Percentiles rank a stretch among this genome's conserved stretches.
Conservation (phyloP, 1,139 yeast species). For the Yamadazyma membranifaciens region DNA sequence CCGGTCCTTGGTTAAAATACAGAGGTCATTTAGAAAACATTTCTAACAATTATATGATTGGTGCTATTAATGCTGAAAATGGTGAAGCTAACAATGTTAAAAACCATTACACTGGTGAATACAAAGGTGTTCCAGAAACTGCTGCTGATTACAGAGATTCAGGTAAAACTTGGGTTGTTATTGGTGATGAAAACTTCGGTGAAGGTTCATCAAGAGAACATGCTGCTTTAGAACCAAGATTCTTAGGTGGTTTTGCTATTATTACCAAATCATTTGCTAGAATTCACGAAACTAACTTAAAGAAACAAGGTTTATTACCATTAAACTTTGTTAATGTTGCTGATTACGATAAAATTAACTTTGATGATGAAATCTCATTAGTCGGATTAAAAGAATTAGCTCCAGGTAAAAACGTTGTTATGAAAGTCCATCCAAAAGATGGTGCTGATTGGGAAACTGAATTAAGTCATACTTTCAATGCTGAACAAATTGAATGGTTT, state of each 20-base stretch:
- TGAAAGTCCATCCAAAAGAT: conserved; percentile 88
- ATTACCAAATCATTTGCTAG: conserved; percentile 98
- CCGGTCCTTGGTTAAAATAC: conserved; percentile 99
- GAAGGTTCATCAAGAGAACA: conserved; percentile 99
- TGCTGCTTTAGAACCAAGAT: conserved; percentile 99
- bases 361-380: conserved; percentile 86
- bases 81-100: conserved; percentile 90
- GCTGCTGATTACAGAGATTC: conserved; percentile 93
- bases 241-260: conserved; percentile 97
- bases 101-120: conserved; percentile 90
- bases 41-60: conserved; percentile 98
- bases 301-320: conserved; percentile 69
- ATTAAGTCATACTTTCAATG: conserved; percentile 93
- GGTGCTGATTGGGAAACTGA: conserved; percentile 85
- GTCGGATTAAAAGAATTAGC: conserved; percentile 82
- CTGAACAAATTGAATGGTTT: conserved; percentile 98
- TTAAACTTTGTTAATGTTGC: conserved; percentile 85
- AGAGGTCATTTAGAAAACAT: conserved; percentile 99
- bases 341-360: conserved; percentile 93
- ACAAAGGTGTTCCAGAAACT: conserved; percentile 94
- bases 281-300: conserved; percentile 63
- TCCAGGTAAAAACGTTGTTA: conserved; percentile 86
- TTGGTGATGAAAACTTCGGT: conserved; percentile 99
- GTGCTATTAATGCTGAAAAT: conserved; percentile 97
- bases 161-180: conserved; percentile 93